These are phyloP conservation scores for Aspergillus bertholletiae DNA, from an alignment of 495 filamentous ascomycete species.

Conservation along the genomic window DNA sequence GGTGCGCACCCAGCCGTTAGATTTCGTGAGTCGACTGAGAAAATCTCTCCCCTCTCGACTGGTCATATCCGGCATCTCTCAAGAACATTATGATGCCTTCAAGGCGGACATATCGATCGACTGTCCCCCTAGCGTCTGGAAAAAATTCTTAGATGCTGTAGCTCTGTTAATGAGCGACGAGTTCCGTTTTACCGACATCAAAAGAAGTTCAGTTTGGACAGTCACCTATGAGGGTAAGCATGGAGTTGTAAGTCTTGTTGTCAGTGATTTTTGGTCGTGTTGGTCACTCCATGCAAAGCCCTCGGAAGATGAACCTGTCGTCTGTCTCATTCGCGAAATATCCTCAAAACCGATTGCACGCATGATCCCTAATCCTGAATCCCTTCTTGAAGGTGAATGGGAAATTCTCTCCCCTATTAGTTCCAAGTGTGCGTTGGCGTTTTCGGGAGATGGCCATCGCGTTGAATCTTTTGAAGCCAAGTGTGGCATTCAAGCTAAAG, in stretches of 20 bases:
- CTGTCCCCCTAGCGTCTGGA: conserved; percentile 24
- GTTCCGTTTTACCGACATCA: conserved; percentile 44
- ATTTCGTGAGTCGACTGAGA: conserved; percentile 47
- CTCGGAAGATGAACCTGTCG: conserved; percentile 25
- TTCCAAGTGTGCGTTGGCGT: conserved; percentile 12
- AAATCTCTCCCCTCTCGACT: conserved; percentile 46
- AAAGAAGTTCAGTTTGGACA: conserved; percentile 50
- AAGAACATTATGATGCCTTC: conserved; percentile 20
- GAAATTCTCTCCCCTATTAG: conserved; percentile 45
- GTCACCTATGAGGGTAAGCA: conserved; percentile 46
- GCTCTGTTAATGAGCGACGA: conserved; percentile 30
- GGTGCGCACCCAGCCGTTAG: conserved; percentile 37
- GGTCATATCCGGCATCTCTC: conserved; percentile 30
- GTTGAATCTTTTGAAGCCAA: conserved; percentile 23
- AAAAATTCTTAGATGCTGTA: conserved; percentile 33
- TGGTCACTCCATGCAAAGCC: conserved; percentile 57
- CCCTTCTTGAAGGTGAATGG: conserved; percentile 47
- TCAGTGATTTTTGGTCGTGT: conserved; percentile 35
- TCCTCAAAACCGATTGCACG: conserved; percentile 54
- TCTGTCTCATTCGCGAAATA: conserved; percentile 42
- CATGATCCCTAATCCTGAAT: conserved; percentile 31
- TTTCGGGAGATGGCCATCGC: conserved; percentile 21
- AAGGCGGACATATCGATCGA: conserved; percentile 6
- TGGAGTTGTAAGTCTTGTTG: conserved; percentile 47
- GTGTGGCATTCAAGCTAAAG: conserved; percentile 37